Evolutionary conservation across 2,329 filamentous ascomycete genomes (phyloP).

Genomic region (Neoscytalidium dimidiatum): DNA sequence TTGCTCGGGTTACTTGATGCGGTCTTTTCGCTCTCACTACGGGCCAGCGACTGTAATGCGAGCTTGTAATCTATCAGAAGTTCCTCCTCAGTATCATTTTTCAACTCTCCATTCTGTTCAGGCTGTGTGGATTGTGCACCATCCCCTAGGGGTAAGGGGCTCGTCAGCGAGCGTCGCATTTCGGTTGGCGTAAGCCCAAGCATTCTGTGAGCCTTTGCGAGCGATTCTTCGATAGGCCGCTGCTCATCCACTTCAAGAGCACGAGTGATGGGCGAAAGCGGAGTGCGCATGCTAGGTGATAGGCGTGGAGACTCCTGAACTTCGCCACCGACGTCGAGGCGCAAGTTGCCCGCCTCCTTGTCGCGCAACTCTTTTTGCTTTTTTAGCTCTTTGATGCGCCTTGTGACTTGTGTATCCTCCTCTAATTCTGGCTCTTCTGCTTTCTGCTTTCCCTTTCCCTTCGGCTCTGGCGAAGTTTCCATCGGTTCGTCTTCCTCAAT

Average conservation of each 20-base stretch:
- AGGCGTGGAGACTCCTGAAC: conserved; percentile 3
- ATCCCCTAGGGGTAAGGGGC: conserved; percentile 18
- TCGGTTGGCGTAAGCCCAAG: conserved; percentile 37
- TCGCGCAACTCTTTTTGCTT: conserved; percentile 59
- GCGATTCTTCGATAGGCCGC: conserved; percentile 25
- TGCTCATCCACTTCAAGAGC: conserved; percentile 7
- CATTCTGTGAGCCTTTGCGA: conserved; percentile 44
- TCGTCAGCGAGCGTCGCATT: conserved; percentile 20
- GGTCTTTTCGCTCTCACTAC: conserved; percentile 9
- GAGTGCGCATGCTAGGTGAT: conserved; percentile 12
- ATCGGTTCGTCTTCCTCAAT: conserved; percentile 29
- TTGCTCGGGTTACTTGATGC: conserved; percentile 7
- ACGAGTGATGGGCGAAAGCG: conserved; percentile 16
- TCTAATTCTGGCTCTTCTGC: conserved; percentile 22
- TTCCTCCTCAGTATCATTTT: neutral
- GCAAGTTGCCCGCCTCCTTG: conserved; percentile 37
- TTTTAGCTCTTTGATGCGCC: conserved; percentile 59
- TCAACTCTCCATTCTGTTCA: conserved; percentile 9
- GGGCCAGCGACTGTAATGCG: conserved; percentile 34
- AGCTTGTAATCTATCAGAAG: conserved; percentile 43
- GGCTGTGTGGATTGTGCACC: neutral
- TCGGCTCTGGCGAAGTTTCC: conserved; percentile 25
- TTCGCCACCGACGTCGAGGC: conserved; percentile 24
- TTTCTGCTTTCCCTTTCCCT: conserved; percentile 25
- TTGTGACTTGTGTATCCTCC: conserved; percentile 58